A percentile compares a stretch with the other conserved stretches of the same genome.
These are phyloP conservation scores for Sarocladium oryzae DNA, from an alignment of 2,329 filamentous ascomycete species.

Conservation along the genomic window DNA sequence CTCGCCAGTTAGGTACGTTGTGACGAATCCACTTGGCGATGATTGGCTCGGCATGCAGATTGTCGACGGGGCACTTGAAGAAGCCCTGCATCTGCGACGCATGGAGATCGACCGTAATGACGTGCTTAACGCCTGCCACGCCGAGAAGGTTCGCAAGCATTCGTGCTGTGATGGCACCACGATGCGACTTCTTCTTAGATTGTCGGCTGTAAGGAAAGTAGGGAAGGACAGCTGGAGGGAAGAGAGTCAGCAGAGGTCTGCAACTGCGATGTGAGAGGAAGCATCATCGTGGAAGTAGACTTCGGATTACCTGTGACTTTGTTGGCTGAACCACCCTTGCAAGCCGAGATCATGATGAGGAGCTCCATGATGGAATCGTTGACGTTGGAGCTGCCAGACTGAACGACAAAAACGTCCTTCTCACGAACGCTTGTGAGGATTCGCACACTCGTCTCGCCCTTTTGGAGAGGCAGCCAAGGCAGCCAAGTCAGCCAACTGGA, in stretches of 20 bases:
- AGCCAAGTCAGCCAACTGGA: slow-evolving; percentile 13
- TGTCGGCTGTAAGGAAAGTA: slow-evolving; percentile 99
- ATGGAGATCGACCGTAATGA: slow-evolving; percentile 95
- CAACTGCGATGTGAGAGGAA: background rate
- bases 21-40: slow-evolving; percentile 92
- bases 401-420: slow-evolving; percentile 97
- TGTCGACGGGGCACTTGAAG: slow-evolving; percentile 96
- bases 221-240: slow-evolving; percentile 64
- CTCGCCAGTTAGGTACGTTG: slow-evolving; percentile 80
- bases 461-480: slow-evolving; percentile 17
- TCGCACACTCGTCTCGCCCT: slow-evolving; percentile 65
- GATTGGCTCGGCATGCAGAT: slow-evolving; percentile 90
- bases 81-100: slow-evolving; percentile 99
- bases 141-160: slow-evolving; percentile 94
- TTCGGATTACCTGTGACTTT: slow-evolving; percentile 76
- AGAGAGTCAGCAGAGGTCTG: background rate
- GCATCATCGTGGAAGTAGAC: background rate
- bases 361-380: slow-evolving; percentile 99
- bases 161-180: slow-evolving; percentile 90
- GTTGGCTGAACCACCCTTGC: slow-evolving; percentile 94
- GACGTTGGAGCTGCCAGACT: slow-evolving; percentile 91
- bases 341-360: slow-evolving; percentile 97
- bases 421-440: slow-evolving; percentile 78
- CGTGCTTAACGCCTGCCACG: slow-evolving; percentile 92
- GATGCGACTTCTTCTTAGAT: slow-evolving; percentile 97